Conservation (phyloP, 176 grass and related monocot genomes). For the Otatea glauca region DNA sequence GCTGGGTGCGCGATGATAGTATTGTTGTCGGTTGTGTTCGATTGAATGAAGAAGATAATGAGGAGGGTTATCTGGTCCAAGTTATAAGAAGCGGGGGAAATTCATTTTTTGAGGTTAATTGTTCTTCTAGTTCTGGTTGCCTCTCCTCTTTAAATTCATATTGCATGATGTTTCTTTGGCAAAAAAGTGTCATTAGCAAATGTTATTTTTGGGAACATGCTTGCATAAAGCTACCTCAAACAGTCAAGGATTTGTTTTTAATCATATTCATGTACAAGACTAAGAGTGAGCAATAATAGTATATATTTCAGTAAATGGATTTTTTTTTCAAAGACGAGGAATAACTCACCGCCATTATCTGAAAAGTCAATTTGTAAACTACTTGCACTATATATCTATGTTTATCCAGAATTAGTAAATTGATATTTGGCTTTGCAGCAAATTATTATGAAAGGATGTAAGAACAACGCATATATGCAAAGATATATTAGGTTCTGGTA, state of each 20-base stretch:
- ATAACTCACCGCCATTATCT: background rate
- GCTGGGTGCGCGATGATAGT: slow-evolving; percentile 79
- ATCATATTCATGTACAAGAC: slow-evolving; percentile 5
- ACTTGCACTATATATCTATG: slow-evolving; percentile 8
- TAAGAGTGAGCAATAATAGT: background rate
- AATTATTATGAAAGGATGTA: slow-evolving; percentile 27
- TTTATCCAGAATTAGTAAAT: slow-evolving; percentile 19
- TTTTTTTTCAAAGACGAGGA: slow-evolving; percentile 18
- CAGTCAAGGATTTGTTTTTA: slow-evolving; percentile 12
- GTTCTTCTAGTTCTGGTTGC: background rate
- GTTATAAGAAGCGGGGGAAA: slow-evolving; percentile 65
- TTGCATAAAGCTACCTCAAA: slow-evolving; percentile 20
- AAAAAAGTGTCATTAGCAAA: background rate
- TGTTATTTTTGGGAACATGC: slow-evolving; percentile 9
- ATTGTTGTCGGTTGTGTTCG: slow-evolving; percentile 76
- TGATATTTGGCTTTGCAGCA: slow-evolving; percentile 16
- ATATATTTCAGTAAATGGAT: slow-evolving; percentile 32
- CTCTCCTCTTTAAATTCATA: slow-evolving; percentile 22
- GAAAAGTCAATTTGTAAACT: slow-evolving; percentile 17
- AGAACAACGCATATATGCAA: slow-evolving; percentile 10
- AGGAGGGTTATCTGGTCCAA: slow-evolving; percentile 85
- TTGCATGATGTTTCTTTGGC: slow-evolving; percentile 7
- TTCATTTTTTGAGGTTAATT: slow-evolving; percentile 79
- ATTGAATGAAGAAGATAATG: slow-evolving; percentile 75
- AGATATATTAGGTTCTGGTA: slow-evolving; percentile 18